phyloP scores from a whole-genome alignment of 1,284 basidiomycete species.

The Sporisorium exsertum region DNA sequence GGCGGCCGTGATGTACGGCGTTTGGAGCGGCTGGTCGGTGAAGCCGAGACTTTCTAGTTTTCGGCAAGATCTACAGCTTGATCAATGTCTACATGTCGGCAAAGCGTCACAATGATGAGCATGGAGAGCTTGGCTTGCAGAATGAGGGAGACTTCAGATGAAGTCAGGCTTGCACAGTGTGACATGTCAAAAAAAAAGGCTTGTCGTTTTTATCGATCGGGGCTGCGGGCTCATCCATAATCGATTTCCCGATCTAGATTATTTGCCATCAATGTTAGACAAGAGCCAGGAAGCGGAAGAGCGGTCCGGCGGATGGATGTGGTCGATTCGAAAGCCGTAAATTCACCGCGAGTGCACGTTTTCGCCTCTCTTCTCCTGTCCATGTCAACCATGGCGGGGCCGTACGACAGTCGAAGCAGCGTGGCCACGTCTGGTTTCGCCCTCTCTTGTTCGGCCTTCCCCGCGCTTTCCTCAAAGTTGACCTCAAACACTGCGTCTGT shows the following conservation, averaged over 20 bases:
- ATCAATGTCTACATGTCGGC: neutral
- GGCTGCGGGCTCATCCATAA: neutral
- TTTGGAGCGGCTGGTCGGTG: conserved; percentile 1
- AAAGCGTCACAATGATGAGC: neutral
- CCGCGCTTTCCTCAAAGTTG: neutral
- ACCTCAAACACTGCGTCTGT: neutral
- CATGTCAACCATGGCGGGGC: neutral
- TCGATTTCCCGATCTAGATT: neutral
- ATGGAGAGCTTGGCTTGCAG: neutral
- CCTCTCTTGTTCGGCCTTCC: neutral
- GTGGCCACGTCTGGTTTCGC: neutral
- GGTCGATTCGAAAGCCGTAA: conserved; percentile 12
- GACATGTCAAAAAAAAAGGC: conserved; percentile 27
- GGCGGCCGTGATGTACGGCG: conserved; percentile 8
- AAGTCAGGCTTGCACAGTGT: conserved; percentile 9
- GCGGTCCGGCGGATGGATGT: conserved; percentile 35
- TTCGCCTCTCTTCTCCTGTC: neutral
- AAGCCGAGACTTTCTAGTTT: conserved; percentile 5
- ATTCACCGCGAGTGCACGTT: conserved; percentile 27
- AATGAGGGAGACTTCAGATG: neutral
- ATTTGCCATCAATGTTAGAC: conserved; percentile 2
- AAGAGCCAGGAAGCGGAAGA: conserved; percentile 16
- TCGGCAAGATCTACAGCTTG: conserved; percentile 23
- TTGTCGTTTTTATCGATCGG: neutral
- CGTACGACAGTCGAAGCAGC: conserved; percentile 7